Evolutionary conservation across 306 rosid genomes (phyloP).

Genomic region (Sicyos baderoa): DNA sequence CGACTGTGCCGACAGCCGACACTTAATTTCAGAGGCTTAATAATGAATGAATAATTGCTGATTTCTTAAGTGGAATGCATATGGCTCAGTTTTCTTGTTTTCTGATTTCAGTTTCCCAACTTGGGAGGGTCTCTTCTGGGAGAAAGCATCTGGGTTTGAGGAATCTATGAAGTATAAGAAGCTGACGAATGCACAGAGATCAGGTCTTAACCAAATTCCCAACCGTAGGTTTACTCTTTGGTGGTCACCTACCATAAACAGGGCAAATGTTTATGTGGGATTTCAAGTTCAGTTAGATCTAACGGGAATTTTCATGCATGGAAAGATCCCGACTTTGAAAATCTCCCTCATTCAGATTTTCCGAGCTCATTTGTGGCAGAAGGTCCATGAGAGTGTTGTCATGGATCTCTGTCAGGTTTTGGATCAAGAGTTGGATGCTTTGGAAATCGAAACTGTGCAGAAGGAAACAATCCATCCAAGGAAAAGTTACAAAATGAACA

Average conservation of each 20-base stretch:
- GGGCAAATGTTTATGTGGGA: conserved; percentile 98
- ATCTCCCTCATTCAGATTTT: conserved; percentile 93
- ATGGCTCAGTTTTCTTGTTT: conserved; percentile 23
- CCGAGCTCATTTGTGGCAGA: conserved; percentile 99
- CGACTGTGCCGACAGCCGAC: neutral
- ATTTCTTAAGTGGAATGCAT: neutral
- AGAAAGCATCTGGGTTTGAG: conserved; percentile 97
- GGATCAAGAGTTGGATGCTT: conserved; percentile 97
- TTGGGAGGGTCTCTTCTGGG: conserved; percentile 99
- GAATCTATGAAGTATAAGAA: conserved; percentile 99
- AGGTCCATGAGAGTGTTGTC: conserved; percentile 98
- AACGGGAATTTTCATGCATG: conserved; percentile 99
- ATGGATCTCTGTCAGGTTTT: conserved; percentile 99
- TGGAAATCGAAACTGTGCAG: conserved; percentile 98
- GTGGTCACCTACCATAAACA: conserved; percentile 99
- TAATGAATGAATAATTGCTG: neutral
- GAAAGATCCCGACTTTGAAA: conserved; percentile 96
- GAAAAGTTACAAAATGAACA: conserved; percentile 98
- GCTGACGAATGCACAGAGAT: conserved; percentile 98
- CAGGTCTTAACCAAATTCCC: conserved; percentile 98
- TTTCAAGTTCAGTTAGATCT: conserved; percentile 98
- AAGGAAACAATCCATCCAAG: conserved; percentile 98
- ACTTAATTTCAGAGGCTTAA: neutral
- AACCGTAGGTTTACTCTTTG: conserved; percentile 99
- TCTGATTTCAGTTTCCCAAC: conserved; percentile 64